These are phyloP conservation scores for Pichia sp. DNA, from an alignment of 1,139 yeast genomes.

Conservation along the genomic window DNA sequence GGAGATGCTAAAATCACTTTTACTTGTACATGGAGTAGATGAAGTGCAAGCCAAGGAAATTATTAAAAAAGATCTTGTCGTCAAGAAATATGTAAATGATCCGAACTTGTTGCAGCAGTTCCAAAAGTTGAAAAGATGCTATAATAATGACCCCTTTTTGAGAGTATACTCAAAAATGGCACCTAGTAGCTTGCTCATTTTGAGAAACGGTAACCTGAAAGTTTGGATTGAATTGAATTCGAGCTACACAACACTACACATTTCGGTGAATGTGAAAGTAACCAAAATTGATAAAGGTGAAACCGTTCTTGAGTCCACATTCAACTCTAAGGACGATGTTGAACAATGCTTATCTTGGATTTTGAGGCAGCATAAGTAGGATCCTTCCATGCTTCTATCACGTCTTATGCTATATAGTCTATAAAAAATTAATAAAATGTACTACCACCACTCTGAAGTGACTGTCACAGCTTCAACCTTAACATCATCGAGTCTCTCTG, in stretches of 20 bases:
- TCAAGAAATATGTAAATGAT: constrained; percentile 24
- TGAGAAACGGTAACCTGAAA: constrained; percentile 20
- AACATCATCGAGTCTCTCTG: constrained; percentile 9
- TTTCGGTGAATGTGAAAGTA: constrained; percentile 23
- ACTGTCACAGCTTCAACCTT: constrained; percentile 14
- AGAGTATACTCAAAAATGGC: constrained; percentile 25
- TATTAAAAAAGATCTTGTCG: constrained; percentile 15
- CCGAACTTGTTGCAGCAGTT: constrained; percentile 20
- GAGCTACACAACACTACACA: constrained; percentile 23
- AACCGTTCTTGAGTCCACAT: constrained; percentile 45
- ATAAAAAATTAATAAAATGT: not conserved
- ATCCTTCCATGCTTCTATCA: not conserved
- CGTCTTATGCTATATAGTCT: not conserved
- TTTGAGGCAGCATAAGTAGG: constrained; percentile 11
- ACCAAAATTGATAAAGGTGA: constrained; percentile 17
- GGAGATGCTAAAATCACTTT: constrained; percentile 35
- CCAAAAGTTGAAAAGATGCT: constrained; percentile 7
- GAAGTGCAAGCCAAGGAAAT: constrained; percentile 13
- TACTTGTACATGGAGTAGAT: constrained; percentile 5
- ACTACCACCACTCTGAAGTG: constrained; percentile 29
- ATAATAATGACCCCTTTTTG: constrained; percentile 26
- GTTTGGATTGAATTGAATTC: constrained; percentile 28
- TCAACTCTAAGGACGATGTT: constrained; percentile 58
- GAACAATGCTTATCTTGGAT: constrained; percentile 65
- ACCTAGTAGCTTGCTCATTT: constrained; percentile 27